Evolutionary conservation across 2,329 filamentous ascomycete genomes (phyloP).

Genomic region (Scedosporium dehoogii): DNA sequence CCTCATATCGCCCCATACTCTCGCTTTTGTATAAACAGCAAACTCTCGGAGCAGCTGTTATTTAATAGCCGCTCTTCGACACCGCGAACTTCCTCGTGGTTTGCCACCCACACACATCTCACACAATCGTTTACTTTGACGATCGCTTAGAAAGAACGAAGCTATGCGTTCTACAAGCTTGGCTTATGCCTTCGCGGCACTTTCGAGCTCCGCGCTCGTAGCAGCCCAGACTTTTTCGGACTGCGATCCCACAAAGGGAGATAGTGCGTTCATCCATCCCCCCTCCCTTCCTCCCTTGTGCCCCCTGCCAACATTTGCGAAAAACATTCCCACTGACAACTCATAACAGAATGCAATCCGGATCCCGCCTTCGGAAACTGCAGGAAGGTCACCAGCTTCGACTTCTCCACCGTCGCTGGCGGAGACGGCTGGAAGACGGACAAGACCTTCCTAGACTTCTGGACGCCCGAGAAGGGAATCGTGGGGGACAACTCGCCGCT

Average conservation of each 20-base stretch:
- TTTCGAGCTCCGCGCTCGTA: slow-evolving; percentile 38
- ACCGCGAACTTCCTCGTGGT: too few relatives aligned
- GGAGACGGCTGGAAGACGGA: slow-evolving; percentile 12
- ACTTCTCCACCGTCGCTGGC: slow-evolving; percentile 56
- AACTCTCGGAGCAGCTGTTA: too few relatives aligned
- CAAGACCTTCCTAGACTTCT: slow-evolving; percentile 16
- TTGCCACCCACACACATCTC: neutral
- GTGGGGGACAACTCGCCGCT: slow-evolving; percentile 16
- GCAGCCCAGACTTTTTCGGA: slow-evolving; percentile 45
- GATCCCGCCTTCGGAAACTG: slow-evolving; percentile 49
- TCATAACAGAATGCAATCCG: slow-evolving; percentile 39
- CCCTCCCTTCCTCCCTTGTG: neutral
- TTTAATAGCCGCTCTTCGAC: neutral
- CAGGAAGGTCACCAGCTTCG: slow-evolving; percentile 33
- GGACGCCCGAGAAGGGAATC: slow-evolving; percentile 22
- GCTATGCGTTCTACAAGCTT: slow-evolving; percentile 33
- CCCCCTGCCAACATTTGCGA: neutral
- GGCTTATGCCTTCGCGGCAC: slow-evolving; percentile 19
- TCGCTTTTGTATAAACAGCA: neutral
- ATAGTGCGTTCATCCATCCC: slow-evolving; percentile 9
- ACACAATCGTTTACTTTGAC: neutral
- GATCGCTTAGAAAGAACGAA: neutral
- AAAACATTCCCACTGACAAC: too few relatives aligned
- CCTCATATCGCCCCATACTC: neutral
- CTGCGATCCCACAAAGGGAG: slow-evolving; percentile 35